Evolutionary conservation across 805 yeast genomes (phyloP).

Genomic region (Saturnispora galanensis): DNA sequence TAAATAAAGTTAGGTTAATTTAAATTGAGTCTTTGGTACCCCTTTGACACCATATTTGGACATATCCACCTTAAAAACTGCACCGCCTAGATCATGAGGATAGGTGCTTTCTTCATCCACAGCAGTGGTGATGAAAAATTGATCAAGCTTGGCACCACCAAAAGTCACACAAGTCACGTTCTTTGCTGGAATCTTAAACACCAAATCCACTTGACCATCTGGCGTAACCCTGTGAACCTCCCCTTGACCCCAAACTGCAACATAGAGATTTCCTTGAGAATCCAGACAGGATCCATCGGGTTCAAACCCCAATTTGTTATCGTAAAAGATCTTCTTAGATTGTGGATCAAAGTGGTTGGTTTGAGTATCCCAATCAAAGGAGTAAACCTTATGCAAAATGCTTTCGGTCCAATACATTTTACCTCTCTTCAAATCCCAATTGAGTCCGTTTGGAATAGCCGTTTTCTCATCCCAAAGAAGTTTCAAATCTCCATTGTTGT

Average conservation of each 20-base stretch:
- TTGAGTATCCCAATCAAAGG: conserved; percentile 33
- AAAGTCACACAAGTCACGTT: conserved; percentile 59
- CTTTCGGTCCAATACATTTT: conserved; percentile 48
- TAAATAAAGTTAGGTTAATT: conserved; percentile 16
- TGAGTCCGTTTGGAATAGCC: conserved; percentile 64
- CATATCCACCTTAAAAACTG: conserved; percentile 38
- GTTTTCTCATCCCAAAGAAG: conserved; percentile 30
- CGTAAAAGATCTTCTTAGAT: conserved; percentile 32
- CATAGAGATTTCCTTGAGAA: conserved; percentile 42
- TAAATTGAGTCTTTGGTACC: conserved; percentile 18
- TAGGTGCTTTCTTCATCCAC: conserved; percentile 27
- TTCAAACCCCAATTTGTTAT: conserved; percentile 20
- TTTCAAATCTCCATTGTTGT: conserved; percentile 21
- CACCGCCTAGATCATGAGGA: conserved; percentile 47
- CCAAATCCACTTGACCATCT: conserved; percentile 41
- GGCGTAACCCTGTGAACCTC: conserved; percentile 45
- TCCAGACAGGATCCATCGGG: conserved; percentile 78
- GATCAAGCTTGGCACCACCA: conserved; percentile 50
- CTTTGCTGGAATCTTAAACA: conserved; percentile 46
- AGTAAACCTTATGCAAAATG: conserved; percentile 35
- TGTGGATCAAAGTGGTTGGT: conserved; percentile 26
- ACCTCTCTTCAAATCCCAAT: conserved; percentile 34
- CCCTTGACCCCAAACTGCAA: conserved; percentile 57
- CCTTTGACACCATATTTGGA: conserved; percentile 27
- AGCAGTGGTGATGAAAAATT: conserved; percentile 61